Evolutionary conservation across 2,329 filamentous ascomycete genomes (phyloP).

Genomic region (Trichoderma cornu-damae): DNA sequence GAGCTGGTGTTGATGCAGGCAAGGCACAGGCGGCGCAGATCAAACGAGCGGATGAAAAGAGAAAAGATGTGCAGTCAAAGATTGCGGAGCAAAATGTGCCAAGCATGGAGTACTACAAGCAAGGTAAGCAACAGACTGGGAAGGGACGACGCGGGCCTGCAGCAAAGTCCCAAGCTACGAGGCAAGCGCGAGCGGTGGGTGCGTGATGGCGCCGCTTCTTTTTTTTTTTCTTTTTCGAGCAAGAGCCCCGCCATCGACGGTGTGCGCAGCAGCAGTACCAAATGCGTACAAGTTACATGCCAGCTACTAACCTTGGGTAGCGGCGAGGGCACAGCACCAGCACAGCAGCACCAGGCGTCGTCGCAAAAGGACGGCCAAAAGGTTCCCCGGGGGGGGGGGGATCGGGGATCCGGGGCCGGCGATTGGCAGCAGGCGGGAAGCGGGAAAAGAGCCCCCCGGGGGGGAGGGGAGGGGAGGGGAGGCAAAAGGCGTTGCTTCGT

Average conservation of each 20-base stretch:
- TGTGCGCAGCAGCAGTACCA: background rate
- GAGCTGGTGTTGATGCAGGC: background rate
- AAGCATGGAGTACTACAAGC: background rate
- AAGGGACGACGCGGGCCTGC: conserved; percentile 1
- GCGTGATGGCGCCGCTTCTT: too few relatives aligned
- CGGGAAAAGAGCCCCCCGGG: background rate
- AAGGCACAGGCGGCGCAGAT: conserved; percentile 1
- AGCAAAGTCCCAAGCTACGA: background rate
- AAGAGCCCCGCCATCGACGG: conserved; percentile 10
- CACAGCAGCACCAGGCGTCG: too few relatives aligned
- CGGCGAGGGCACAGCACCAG: conserved; percentile 8
- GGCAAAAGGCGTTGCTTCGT: background rate
- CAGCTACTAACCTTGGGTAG: too few relatives aligned
- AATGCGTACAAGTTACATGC: conserved; percentile 1
- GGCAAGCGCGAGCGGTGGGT: conserved; percentile 12
- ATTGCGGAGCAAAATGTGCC: background rate
- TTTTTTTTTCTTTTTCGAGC: background rate
- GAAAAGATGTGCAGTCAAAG: conserved; percentile 21
- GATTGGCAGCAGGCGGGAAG: background rate
- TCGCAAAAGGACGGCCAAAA: conserved; percentile 10
- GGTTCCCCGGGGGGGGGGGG: too few relatives aligned
- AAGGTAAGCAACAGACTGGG: background rate
- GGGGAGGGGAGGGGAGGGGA: background rate
- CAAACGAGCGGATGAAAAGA: conserved; percentile 20
- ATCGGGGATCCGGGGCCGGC: background rate